Conservation (phyloP, 1,139 yeast species). For the Blastobotrys aristatus region DNA sequence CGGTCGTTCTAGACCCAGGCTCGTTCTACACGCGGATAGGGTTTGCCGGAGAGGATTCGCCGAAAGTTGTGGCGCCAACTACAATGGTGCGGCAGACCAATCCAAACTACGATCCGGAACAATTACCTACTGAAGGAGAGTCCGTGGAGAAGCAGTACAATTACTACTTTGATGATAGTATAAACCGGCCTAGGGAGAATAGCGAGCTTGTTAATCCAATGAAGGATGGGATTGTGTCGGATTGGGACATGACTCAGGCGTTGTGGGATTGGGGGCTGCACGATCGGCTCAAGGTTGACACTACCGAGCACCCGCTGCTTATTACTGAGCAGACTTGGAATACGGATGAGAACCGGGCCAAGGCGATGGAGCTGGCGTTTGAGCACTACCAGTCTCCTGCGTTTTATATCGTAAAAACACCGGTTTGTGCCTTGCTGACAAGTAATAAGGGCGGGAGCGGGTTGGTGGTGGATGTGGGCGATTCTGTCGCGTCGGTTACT, state of each 20-base stretch:
- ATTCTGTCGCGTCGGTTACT: constrained; percentile 74
- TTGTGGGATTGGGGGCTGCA: constrained; percentile 37
- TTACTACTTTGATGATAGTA: constrained; percentile 32
- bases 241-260: constrained; percentile 42
- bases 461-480: constrained; percentile 89
- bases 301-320: constrained; percentile 67
- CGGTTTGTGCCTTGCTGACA: constrained; percentile 89
- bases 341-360: constrained; percentile 59
- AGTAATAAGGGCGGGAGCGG: constrained; percentile 93
- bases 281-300: constrained; percentile 46
- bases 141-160: constrained; percentile 2
- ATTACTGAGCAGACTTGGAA: constrained; percentile 89
- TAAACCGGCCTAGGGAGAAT: constrained; percentile 32
- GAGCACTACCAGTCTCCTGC: constrained; percentile 81
- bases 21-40: constrained; percentile 80
- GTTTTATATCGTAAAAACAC: constrained; percentile 74
- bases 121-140: constrained; percentile 14
- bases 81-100: constrained; percentile 27
- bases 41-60: constrained; percentile 91
- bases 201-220: constrained; percentile 35
- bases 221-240: constrained; percentile 37
- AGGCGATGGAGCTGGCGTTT: constrained; percentile 67
- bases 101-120: constrained; percentile 22
- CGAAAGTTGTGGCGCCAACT: constrained; percentile 71
- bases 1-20: constrained; percentile 90